Evolutionary conservation across 768 basidiomycete species (phyloP).

Genomic region (Boletellus emodensis): DNA sequence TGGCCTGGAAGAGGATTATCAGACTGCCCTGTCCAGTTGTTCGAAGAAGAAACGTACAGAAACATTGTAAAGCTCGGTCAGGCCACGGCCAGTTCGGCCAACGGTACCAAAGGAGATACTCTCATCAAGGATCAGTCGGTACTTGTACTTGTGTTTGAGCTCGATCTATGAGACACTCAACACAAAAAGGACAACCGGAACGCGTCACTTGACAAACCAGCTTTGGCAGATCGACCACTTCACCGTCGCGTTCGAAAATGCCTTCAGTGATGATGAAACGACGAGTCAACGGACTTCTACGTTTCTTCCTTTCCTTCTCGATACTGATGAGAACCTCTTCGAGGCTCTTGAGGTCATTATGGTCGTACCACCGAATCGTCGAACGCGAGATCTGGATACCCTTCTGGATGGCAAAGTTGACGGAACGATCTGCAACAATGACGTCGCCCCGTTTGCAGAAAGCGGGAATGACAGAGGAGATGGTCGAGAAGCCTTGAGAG

Average conservation of each 20-base stretch:
- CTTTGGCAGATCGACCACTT: slow-evolving; percentile 88
- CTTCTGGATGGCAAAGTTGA: slow-evolving; percentile 94
- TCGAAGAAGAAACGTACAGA: slow-evolving; percentile 53
- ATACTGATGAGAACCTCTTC: slow-evolving; percentile 82
- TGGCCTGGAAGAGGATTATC: slow-evolving; percentile 46
- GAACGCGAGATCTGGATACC: slow-evolving; percentile 92
- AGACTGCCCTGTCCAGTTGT: neutral
- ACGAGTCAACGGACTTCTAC: slow-evolving; percentile 74
- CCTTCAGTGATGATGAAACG: slow-evolving; percentile 97
- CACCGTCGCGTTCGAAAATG: slow-evolving; percentile 92
- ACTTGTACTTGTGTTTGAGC: slow-evolving; percentile 93
- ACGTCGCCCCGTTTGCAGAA: slow-evolving; percentile 98
- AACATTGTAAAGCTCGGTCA: slow-evolving; percentile 93
- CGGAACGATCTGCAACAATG: slow-evolving; percentile 96
- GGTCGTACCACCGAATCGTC: slow-evolving; percentile 93
- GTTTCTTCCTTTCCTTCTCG: slow-evolving; percentile 87
- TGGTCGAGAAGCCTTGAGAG: slow-evolving; percentile 88
- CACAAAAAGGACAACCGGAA: neutral
- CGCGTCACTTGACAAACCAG: slow-evolving; percentile 51
- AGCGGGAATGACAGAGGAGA: slow-evolving; percentile 91
- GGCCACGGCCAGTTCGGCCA: slow-evolving; percentile 88
- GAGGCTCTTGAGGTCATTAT: slow-evolving; percentile 88
- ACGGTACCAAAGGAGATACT: slow-evolving; percentile 90
- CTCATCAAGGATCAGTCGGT: slow-evolving; percentile 92
- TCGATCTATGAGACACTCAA: slow-evolving; percentile 61